Conservation (phyloP, 1,284 basidiomycete species). For the Hemileia vastatrix region DNA sequence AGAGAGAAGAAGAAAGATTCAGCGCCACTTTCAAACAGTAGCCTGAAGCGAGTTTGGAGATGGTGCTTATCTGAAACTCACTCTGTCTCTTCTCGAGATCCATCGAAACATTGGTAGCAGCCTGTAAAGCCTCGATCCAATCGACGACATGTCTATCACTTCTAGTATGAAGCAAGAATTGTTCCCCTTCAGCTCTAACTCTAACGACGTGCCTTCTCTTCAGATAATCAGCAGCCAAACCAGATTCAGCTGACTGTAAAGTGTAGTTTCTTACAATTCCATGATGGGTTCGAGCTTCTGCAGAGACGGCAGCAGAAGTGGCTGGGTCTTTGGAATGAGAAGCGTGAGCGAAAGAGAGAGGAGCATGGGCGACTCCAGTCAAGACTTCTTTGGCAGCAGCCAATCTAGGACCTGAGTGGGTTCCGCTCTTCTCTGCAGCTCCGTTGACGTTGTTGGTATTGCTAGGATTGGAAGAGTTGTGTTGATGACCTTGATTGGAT, state of each 20-base stretch:
- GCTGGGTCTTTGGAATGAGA: not conserved
- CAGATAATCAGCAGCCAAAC: conserved; percentile 43
- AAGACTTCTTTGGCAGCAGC: not conserved
- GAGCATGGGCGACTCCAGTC: not conserved
- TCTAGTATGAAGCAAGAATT: conserved; percentile 41
- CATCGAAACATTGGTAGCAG: conserved; percentile 37
- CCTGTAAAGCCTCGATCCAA: conserved; percentile 45
- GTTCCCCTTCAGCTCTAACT: conserved; percentile 40
- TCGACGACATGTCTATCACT: conserved; percentile 41
- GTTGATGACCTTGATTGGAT: not conserved
- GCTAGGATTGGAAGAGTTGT: not conserved
- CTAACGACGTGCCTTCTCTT: conserved; percentile 42
- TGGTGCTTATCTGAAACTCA: conserved; percentile 1
- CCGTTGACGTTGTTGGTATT: too few relatives aligned
- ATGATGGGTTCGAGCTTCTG: conserved; percentile 16
- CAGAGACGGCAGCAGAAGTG: not conserved
- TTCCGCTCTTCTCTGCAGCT: not conserved
- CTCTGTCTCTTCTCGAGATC: conserved; percentile 37
- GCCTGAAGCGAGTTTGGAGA: not conserved
- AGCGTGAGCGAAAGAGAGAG: not conserved
- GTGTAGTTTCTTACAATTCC: conserved; percentile 38
- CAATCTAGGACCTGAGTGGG: not conserved
- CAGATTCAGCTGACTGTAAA: conserved; percentile 38
- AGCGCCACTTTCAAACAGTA: not conserved
- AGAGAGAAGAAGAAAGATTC: not conserved